These are phyloP conservation scores for Tricholoma saponaceum DNA, from an alignment of 768 basidiomycete species.

Conservation along the genomic window DNA sequence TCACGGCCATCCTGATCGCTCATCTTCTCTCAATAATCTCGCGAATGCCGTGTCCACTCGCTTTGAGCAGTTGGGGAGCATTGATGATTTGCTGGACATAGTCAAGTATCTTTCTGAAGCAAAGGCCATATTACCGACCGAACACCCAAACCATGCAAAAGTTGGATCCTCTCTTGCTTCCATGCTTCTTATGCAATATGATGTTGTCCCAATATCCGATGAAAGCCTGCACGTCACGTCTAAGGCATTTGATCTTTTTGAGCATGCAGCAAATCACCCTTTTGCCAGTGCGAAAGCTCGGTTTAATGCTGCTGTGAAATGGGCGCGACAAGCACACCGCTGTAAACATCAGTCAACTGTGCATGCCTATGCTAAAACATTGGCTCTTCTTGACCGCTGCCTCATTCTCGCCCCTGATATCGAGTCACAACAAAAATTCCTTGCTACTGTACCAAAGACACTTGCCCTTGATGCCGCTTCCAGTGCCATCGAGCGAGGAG, in stretches of 20 bases:
- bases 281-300: too few relatives aligned
- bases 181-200: not conserved
- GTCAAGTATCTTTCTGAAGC: too few relatives aligned
- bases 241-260: not conserved
- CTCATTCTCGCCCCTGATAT: not conserved
- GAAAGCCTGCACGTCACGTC: not conserved
- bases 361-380: not conserved
- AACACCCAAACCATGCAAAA: not conserved
- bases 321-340: not conserved
- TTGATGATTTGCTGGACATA: too few relatives aligned
- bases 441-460: too few relatives aligned
- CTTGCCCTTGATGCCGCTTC: too few relatives aligned
- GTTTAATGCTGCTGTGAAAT: not conserved
- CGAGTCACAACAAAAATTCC: conserved; percentile 6
- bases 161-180: not conserved
- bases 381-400: conserved; percentile 2
- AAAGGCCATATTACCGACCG: not conserved
- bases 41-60: too few relatives aligned
- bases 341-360: not conserved
- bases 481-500: too few relatives aligned
- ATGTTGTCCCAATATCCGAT: not conserved
- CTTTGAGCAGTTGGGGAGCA: too few relatives aligned
- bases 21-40: too few relatives aligned
- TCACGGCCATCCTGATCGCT: too few relatives aligned
- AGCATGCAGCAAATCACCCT: too few relatives aligned